A percentile compares a stretch with the other conserved stretches of the same genome.
These are phyloP conservation scores for Alternaria burnsii DNA, from an alignment of 2,329 filamentous ascomycete genomes.

Conservation along the genomic window DNA sequence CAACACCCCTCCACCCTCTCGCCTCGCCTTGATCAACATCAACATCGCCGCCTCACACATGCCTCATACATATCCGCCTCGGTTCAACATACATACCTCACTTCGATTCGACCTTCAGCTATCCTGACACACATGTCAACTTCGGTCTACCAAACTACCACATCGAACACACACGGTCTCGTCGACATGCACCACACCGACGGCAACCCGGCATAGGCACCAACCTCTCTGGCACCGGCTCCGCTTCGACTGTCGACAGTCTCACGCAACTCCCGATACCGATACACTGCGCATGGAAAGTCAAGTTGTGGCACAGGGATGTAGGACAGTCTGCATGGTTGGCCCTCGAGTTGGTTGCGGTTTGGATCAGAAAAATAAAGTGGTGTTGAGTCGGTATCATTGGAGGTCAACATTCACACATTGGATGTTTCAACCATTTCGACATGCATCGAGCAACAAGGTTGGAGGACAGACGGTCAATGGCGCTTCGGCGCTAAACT, in stretches of 20 bases:
- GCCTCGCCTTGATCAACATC: background rate
- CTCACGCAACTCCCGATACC: background rate
- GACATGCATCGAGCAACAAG: constrained; percentile 3
- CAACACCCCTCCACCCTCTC: background rate
- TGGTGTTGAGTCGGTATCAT: background rate
- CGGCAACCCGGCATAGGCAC: constrained; percentile 3
- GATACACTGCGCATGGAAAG: background rate
- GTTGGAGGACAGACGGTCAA: constrained; percentile 22
- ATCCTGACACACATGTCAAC: background rate
- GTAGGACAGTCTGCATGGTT: constrained; percentile 1
- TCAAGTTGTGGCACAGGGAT: constrained; percentile 10
- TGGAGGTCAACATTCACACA: background rate
- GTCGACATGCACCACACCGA: background rate
- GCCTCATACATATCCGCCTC: background rate
- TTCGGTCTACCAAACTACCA: background rate
- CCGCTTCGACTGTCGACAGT: constrained; percentile 1
- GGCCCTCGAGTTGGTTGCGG: constrained; percentile 11
- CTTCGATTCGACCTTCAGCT: background rate
- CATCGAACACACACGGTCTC: background rate
- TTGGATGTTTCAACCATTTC: background rate
- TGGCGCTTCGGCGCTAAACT: constrained; percentile 11
- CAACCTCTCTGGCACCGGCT: constrained; percentile 6
- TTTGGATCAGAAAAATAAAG: constrained; percentile 11
- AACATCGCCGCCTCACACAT: background rate
- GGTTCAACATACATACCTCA: background rate